Evolutionary conservation across 257 asterid species (phyloP).

Genomic region (Solanum virginianum): DNA sequence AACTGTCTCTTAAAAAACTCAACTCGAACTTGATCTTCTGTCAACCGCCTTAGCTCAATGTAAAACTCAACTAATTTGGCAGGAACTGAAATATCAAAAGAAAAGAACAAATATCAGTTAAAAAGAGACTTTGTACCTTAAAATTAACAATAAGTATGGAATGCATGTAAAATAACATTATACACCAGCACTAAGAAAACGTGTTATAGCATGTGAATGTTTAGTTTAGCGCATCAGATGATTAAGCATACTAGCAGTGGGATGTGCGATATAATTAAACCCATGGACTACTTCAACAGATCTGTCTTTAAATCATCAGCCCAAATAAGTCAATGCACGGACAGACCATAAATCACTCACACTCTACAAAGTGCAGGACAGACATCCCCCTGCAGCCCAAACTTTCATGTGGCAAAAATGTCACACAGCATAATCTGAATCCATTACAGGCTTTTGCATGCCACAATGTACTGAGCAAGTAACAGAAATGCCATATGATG

Average conservation of each 20-base stretch:
- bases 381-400: neutral
- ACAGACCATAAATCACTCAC: neutral
- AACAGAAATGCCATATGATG: neutral
- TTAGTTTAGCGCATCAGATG: neutral
- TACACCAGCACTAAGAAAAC: neutral
- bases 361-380: neutral
- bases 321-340: neutral
- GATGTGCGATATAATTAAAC: neutral
- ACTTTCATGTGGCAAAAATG: neutral
- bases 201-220: neutral
- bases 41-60: conserved; percentile 61
- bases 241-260: neutral
- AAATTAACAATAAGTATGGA: neutral
- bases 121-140: neutral
- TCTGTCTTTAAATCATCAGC: neutral
- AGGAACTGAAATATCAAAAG: conserved; percentile 39
- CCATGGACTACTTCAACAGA: neutral
- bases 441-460: neutral
- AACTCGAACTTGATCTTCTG: conserved; percentile 81
- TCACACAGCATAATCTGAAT: neutral
- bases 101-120: neutral
- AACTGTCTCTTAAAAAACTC: conserved; percentile 2
- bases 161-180: neutral
- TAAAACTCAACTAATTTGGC: conserved; percentile 65
- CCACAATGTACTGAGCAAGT: neutral